Evolutionary conservation across 495 filamentous ascomycete species (phyloP).

Genomic region (Penicillium argentinense): DNA sequence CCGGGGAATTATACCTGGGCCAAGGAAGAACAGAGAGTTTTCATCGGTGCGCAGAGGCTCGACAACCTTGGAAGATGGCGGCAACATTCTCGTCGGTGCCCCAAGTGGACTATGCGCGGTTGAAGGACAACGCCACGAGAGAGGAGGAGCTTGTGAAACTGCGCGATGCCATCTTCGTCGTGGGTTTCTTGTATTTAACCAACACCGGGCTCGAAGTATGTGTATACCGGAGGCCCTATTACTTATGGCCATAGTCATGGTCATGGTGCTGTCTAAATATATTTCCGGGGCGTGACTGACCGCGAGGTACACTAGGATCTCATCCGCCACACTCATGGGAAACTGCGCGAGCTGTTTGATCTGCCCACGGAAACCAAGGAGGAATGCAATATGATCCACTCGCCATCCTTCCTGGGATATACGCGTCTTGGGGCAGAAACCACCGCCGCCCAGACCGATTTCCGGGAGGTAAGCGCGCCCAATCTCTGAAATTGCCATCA

Average conservation of each 20-base stretch:
- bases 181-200: slow-evolving; percentile 88
- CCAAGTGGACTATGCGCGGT: slow-evolving; percentile 68
- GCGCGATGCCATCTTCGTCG: slow-evolving; percentile 78
- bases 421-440: slow-evolving; percentile 50
- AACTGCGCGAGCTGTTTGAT: slow-evolving; percentile 76
- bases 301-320: slow-evolving; percentile 47
- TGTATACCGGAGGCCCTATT: no score
- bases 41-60: no score
- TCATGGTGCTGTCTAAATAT: no score
- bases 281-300: no score
- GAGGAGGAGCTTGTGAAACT: slow-evolving; percentile 67
- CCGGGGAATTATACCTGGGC: no score
- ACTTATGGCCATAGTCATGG: no score
- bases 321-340: slow-evolving; percentile 65
- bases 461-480: slow-evolving; percentile 38
- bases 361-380: slow-evolving; percentile 75
- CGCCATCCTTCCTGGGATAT: slow-evolving; percentile 55
- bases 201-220: slow-evolving; percentile 78
- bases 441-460: slow-evolving; percentile 43
- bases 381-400: slow-evolving; percentile 85
- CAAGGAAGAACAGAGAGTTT: no score
- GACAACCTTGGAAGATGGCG: slow-evolving; percentile 17
- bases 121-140: slow-evolving; percentile 67
- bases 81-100: slow-evolving; percentile 70
- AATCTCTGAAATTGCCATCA: no score